Percentiles rank a stretch among this genome's conserved stretches.
Conservation (phyloP, 371 early-diverging fungal genomes). For the Mucor plumbeus region DNA sequence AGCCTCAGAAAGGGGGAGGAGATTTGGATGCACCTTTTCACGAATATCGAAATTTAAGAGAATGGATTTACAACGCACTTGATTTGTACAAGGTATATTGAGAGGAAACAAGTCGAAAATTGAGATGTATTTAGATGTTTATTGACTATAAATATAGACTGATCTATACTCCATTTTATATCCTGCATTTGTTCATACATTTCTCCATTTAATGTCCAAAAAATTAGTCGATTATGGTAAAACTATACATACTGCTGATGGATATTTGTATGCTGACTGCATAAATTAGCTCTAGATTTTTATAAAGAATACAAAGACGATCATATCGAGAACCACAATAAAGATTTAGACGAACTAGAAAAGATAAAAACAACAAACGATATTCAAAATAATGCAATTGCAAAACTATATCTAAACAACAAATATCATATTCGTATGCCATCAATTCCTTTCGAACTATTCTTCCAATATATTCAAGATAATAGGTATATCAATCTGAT, state of each 20-base stretch:
- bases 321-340: conserved; percentile 75
- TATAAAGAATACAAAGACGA: conserved; percentile 77
- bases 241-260: background rate
- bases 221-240: conserved; percentile 71
- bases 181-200: conserved; percentile 95
- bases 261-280: background rate
- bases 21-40: conserved; percentile 78
- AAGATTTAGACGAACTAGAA: conserved; percentile 69
- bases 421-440: conserved; percentile 93
- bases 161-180: conserved; percentile 90
- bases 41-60: conserved; percentile 80
- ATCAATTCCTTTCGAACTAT: conserved; percentile 90
- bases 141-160: conserved; percentile 46
- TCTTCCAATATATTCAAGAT: conserved; percentile 93
- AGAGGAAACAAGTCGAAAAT: no score
- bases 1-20: conserved; percentile 67
- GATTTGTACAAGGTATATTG: conserved; percentile 84
- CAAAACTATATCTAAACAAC: conserved; percentile 79
- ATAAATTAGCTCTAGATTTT: conserved; percentile 59
- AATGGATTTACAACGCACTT: conserved; percentile 96
- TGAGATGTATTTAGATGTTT: background rate
- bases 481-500: conserved; percentile 87
- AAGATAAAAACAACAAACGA: conserved; percentile 79
- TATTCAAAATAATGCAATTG: conserved; percentile 81
- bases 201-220: conserved; percentile 85